Conservation (phyloP, 2,329 filamentous ascomycete genomes). For the Neopestalotiopsis rosae region DNA sequence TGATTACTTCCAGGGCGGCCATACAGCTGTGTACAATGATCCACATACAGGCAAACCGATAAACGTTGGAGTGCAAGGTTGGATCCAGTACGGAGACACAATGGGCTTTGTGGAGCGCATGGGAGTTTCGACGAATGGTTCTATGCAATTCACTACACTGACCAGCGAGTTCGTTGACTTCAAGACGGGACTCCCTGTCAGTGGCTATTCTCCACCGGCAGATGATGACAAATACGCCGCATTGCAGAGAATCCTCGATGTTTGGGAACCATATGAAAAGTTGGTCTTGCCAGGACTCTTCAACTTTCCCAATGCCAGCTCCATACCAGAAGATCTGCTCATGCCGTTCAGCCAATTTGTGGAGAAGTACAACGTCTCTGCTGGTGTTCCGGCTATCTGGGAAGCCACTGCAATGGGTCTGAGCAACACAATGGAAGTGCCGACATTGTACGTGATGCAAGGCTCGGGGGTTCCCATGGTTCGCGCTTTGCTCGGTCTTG, state of each 20-base stretch:
- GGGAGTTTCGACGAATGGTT: conserved; percentile 35
- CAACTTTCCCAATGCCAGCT: conserved; percentile 40
- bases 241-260: conserved; percentile 22
- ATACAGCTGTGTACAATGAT: conserved; percentile 52
- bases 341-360: conserved; percentile 54
- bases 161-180: conserved; percentile 36
- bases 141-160: conserved; percentile 27
- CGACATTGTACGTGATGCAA: conserved; percentile 52
- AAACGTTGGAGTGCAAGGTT: conserved; percentile 44
- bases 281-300: conserved; percentile 27
- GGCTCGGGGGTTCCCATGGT: conserved; percentile 37
- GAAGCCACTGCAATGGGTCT: conserved; percentile 46
- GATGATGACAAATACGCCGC: conserved; percentile 15
- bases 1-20: conserved; percentile 44
- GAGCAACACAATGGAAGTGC: conserved; percentile 46
- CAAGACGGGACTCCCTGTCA: conserved; percentile 29
- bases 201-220: conserved; percentile 19
- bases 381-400: conserved; percentile 45
- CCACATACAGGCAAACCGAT: conserved; percentile 40
- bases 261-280: conserved; percentile 28
- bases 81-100: conserved; percentile 43
- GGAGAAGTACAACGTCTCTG: conserved; percentile 49
- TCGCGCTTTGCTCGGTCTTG: conserved; percentile 31
- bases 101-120: conserved; percentile 50
- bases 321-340: conserved; percentile 50